These are phyloP conservation scores for Monosporascus ibericus DNA, from an alignment of 2,329 filamentous ascomycete genomes.

Conservation along the genomic window DNA sequence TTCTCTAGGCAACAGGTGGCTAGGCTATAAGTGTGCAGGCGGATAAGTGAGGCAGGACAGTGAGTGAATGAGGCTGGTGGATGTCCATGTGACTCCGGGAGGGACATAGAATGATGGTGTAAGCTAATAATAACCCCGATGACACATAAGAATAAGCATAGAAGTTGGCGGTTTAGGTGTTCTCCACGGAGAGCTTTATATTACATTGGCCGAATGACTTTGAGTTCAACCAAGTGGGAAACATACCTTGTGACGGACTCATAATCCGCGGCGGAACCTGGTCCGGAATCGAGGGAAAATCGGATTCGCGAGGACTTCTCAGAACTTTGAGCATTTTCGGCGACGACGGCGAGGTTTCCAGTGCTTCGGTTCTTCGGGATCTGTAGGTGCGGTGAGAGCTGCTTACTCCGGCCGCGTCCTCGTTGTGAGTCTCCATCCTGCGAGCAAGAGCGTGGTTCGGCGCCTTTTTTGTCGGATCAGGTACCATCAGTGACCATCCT, in stretches of 20 bases:
- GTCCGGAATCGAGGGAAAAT: constrained; percentile 70
- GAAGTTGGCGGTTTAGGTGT: background rate
- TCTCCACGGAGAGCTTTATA: no score
- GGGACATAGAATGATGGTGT: background rate
- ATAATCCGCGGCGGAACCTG: constrained; percentile 52
- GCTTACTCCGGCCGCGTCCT: constrained; percentile 31
- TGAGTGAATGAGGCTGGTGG: background rate
- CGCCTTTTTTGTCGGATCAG: constrained; percentile 28
- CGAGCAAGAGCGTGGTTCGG: constrained; percentile 30
- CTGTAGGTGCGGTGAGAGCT: constrained; percentile 40
- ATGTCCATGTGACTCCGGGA: background rate
- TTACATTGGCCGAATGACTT: no score
- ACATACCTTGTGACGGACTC: constrained; percentile 70
- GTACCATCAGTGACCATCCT: constrained; percentile 16
- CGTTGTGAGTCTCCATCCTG: constrained; percentile 32
- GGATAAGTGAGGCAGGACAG: background rate
- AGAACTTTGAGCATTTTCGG: constrained; percentile 40
- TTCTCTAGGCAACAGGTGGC: background rate
- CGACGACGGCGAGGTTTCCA: constrained; percentile 49
- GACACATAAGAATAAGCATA: background rate
- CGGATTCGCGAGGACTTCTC: constrained; percentile 52
- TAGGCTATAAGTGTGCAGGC: background rate
- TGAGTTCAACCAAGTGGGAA: no score
- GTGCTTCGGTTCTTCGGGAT: constrained; percentile 62
- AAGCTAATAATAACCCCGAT: background rate